Evolutionary conservation across 345 rosid genomes (phyloP), one percentile per base, ranked within the genome.

Genomic region (Gossypium sturtianum): DNA sequence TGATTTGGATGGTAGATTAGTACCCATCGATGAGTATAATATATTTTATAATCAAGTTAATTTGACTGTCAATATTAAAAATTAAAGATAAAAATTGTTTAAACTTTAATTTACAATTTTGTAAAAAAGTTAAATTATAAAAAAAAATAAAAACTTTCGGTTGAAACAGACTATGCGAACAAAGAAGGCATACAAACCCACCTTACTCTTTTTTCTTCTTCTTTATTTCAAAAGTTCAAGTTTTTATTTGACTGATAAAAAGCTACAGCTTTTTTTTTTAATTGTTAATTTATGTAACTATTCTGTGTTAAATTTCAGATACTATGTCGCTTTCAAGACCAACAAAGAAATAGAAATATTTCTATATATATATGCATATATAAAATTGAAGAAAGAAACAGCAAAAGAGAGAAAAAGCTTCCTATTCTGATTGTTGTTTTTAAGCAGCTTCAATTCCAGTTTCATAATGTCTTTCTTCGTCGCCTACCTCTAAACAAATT

Each of bases 401-500:
- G 41, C 41, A 34, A 34, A 34, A 34, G 7, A 34, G 41, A 34
- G 12, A 12, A 12, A 48, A 27, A 76, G 86, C 73, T 71, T 77
- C 78, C 75, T 19, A 9, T 79, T 88, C 83, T 61, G 76, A 68
- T 75, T 79, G 58, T 62, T 51, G 53, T 74, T 52, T 74, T 52
- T 11, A 79, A 78, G 76, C 86, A 19, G 23, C 25, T 20, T 19
- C 60, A 9, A 19, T 56, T 56, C 60, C 60, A 56, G 22, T 19
- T 2, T 6, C 60, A 12, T 19, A 19, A 81, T 81, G 80, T 77
- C 82, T 69, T 74, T 79, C 76, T 80, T 78, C 80, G 66, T 77
- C 49, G 87, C 88, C 93, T 79, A 87, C 83, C 82, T 25, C 87
- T 84, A 5, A 88, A 87, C 74, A 86, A 34, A 78, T 85, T 84